Conservation (phyloP, 495 filamentous ascomycete genomes). For the Haplographium delicatum region DNA sequence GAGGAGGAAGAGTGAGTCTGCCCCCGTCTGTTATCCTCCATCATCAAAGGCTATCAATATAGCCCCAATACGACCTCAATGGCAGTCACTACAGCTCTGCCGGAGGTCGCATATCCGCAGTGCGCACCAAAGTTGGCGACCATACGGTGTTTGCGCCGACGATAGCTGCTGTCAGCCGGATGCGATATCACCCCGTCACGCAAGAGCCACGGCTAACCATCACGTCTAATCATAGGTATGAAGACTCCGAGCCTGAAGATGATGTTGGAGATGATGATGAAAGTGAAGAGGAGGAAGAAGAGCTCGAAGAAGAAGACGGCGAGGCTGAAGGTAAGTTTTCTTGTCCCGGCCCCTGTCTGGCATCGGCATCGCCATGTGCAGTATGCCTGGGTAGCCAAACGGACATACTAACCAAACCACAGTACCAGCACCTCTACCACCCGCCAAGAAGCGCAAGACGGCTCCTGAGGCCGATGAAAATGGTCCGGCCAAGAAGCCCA, state of each 20-base stretch:
- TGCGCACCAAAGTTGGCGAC: neutral
- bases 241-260: conserved; percentile 26
- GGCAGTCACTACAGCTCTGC: neutral
- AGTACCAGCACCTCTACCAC: conserved; percentile 9
- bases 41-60: neutral
- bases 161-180: neutral
- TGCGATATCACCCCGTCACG: neutral
- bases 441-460: conserved; percentile 16
- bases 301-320: conserved; percentile 20
- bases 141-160: neutral
- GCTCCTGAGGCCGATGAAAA: neutral
- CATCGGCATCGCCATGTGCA: neutral
- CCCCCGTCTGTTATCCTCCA: neutral
- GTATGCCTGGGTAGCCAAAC: neutral
- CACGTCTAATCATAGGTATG: conserved; percentile 20
- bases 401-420: too few species aligned
- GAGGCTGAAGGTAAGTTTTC: conserved; percentile 8
- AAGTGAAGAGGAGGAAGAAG: conserved; percentile 18
- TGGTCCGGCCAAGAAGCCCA: neutral
- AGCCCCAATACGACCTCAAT: neutral
- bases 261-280: conserved; percentile 18
- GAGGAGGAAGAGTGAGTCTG: conserved; percentile 31
- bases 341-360: neutral
- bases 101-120: neutral
- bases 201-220: neutral